Conservation (phyloP, 23 red algal genomes). For the Chondrus crispus region DNA sequence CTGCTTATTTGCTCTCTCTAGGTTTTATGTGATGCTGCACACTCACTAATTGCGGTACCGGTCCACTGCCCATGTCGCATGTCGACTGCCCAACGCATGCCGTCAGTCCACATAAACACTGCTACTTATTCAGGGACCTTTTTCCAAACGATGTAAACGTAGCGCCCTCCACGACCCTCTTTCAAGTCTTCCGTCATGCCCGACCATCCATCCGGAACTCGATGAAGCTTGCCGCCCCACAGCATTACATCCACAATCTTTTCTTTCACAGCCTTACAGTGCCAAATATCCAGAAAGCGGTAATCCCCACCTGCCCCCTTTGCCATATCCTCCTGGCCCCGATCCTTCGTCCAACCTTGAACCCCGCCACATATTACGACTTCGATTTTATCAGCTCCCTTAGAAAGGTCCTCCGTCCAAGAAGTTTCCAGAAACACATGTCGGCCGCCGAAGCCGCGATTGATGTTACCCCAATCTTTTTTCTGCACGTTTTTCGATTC, state of each 20-base stretch:
- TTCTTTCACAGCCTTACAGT: not conserved
- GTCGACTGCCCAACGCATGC: too few species aligned
- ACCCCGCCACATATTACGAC: not conserved
- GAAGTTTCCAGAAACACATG: not conserved
- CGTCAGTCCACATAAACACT: too few species aligned
- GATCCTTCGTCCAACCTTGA: not conserved
- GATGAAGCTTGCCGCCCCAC: not conserved
- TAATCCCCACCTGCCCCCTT: not conserved
- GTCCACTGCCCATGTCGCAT: too few species aligned
- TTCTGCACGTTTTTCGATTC: not conserved
- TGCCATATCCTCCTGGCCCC: not conserved
- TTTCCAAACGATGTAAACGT: not conserved
- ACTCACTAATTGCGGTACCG: too few species aligned
- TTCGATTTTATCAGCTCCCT: not conserved
- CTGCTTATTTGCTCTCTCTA: too few species aligned
- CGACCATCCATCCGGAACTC: not conserved
- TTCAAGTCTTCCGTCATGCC: not conserved
- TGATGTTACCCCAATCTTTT: too few species aligned
- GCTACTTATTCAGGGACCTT: too few species aligned
- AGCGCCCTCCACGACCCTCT: slow-evolving; percentile 1
- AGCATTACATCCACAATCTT: not conserved
- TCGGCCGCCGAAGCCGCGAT: not conserved
- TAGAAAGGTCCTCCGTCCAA: not conserved
- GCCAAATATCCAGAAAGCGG: not conserved
- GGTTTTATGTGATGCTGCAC: too few species aligned